These are phyloP conservation scores for Auricularia sp. DNA, from an alignment of 768 basidiomycete genomes.

Conservation along the genomic window DNA sequence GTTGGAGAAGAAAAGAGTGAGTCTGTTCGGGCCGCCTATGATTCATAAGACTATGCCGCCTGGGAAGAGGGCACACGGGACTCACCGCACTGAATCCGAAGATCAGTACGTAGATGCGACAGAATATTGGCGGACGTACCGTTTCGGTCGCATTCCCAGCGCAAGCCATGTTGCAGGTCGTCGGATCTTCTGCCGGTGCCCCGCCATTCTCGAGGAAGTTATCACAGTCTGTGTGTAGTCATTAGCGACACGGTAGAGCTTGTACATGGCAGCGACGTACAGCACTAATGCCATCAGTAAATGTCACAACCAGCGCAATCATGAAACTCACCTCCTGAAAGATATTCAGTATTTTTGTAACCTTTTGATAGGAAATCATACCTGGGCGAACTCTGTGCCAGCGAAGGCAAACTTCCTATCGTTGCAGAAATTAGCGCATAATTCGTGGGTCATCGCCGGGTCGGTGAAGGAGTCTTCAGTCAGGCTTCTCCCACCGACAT, in stretches of 20 bases:
- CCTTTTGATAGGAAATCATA: neutral
- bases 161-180: slow-evolving; percentile 53
- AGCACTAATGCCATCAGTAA: slow-evolving; percentile 31
- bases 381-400: slow-evolving; percentile 56
- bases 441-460: slow-evolving; percentile 52
- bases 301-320: neutral
- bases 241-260: neutral
- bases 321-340: neutral
- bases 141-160: slow-evolving; percentile 42
- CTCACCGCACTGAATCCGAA: neutral
- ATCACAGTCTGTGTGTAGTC: slow-evolving; percentile 46
- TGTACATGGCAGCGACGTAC: slow-evolving; percentile 24
- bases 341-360: neutral
- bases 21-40: slow-evolving; percentile 50
- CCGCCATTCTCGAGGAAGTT: slow-evolving; percentile 39
- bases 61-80: too few relatives aligned
- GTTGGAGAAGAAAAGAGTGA: slow-evolving; percentile 54
- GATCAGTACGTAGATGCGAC: neutral
- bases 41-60: slow-evolving; percentile 7
- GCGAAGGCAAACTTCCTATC: slow-evolving; percentile 47
- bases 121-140: neutral
- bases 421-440: slow-evolving; percentile 36
- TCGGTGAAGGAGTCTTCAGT: slow-evolving; percentile 34
- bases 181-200: slow-evolving; percentile 30
- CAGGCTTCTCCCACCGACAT: slow-evolving; percentile 48